Base-by-base conservation (phyloP, 2,329 filamentous ascomycete genomes). In the Verticillium isaacii region DNA sequence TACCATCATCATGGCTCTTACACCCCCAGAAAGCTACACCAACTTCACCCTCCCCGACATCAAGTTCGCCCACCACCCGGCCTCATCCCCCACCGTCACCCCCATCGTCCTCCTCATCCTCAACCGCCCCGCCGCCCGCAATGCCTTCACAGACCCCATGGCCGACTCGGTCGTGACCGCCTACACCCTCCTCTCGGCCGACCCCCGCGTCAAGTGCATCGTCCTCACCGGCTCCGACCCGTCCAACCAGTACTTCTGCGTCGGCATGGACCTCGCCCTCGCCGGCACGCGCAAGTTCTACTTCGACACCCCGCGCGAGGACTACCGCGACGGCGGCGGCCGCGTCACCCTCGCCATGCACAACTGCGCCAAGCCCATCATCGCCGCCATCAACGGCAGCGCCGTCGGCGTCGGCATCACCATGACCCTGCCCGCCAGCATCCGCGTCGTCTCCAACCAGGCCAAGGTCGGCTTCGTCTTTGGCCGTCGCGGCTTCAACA, bases 401-500 rank as follows among this genome's bases (percentile, higher is more conserved):
- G 84, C 84, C 23, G 85, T 87, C 3, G 85, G 85, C 58, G 78
- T 87, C 3, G 85, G 85, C 29, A 83, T 87, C 66, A 88, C 85
- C 41, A 85, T 87, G 81, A 85, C 84, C 34, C 77, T 88, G 4
- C 79, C 85, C 1, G 82, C 81, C 59, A 79, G 78, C 57, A 78
- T 85, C 59, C 77, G 82, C 58, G 68, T 89, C 64, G 85, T 78
- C 50, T 85, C 83, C 66, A 71, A 75, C 50, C 74, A 77, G 12
- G 87, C 89, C 2, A 89, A 89, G 70, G 83, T 92, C 65, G 90
- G 89, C 59, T 91, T 92, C 70, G 89, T 92, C 19, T 93, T 93
- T 72, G 81, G 83, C 29, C 83, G 89, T 32, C 81, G 89, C 54
- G 90, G 89, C 1, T 80, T 93, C 68, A 80, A 86, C 63, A 88